Base-by-base conservation (phyloP, 495 filamentous ascomycete genomes). In the Usnea hakonensis region DNA sequence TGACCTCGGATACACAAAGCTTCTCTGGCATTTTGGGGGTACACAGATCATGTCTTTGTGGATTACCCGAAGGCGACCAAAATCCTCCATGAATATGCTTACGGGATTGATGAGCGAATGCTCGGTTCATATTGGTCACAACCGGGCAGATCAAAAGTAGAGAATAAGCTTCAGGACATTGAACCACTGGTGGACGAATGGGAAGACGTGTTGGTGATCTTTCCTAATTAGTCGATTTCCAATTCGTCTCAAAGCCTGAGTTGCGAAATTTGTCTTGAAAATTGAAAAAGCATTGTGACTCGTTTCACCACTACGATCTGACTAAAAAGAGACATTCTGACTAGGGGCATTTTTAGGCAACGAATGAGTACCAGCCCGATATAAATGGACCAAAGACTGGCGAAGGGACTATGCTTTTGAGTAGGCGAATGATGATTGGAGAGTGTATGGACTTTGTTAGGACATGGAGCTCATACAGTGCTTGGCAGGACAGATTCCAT, bases 1-100 rank as follows among this genome's bases (percentile, higher is more conserved):
- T n/a, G n/a, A n/a, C n/a, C n/a, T n/a, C n/a, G n/a, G n/a, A n/a
- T n/a, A n/a, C n/a, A n/a, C n/a, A n/a, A n/a, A 26, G 85, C 83
- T 23, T 83, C 82, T 7, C 55, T 87, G 17, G 82, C 83, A 1
- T 81, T 81, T 61, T 86, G 83, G 83, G 83, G 83, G 6, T 87
- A 87, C 62, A 83, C 80, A 61, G 86, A 87, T 64, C 78, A 76
- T 64, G 72, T 81, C 37, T 77, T 87, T 50, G 66, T 80, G 35
- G 77, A 78, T 53, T 73, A 72, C 52, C 76, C 78, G 11, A 62
- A 65, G 33, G 82, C 83, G 17, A 80, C 78, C n/a, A 60, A 66
- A 32, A 70, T 83, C 3, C 71, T 82, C 48, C 70, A 77, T 5
- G 55, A 67, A 0, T 69, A 67, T 60, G 54, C 61, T 14, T 68